A percentile compares a stretch with the other conserved stretches of the same genome.
Evolutionary conservation across 495 filamentous ascomycete genomes (phyloP).

Genomic region (Penicillium soppii): DNA sequence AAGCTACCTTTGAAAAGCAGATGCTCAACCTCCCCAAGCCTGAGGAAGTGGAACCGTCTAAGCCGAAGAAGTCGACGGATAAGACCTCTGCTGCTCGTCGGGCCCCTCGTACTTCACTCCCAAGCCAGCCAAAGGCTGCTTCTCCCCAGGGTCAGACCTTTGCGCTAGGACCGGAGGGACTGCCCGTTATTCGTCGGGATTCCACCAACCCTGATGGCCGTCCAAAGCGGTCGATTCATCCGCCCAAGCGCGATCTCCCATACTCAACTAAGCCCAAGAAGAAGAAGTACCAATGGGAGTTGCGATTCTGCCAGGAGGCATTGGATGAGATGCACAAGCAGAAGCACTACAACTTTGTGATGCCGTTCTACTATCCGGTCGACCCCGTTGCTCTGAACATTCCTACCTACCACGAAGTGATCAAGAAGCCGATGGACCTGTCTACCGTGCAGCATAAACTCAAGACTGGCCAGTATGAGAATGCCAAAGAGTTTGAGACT

Average conservation of each 20-base stretch:
- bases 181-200: slow-evolving; percentile 91
- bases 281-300: slow-evolving; percentile 87
- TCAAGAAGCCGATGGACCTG: slow-evolving; percentile 97
- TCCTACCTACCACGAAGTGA: slow-evolving; percentile 85
- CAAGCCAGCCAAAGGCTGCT: slow-evolving; percentile 39
- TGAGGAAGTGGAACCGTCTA: slow-evolving; percentile 61
- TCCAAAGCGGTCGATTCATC: slow-evolving; percentile 92
- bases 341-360: slow-evolving; percentile 63
- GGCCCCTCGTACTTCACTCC: slow-evolving; percentile 49
- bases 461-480: slow-evolving; percentile 76
- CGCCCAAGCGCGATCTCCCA: slow-evolving; percentile 82
- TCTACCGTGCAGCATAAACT: slow-evolving; percentile 74
- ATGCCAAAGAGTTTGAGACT: slow-evolving; percentile 77
- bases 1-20: slow-evolving; percentile 58
- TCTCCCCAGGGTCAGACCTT: slow-evolving; percentile 64
- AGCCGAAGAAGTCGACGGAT: slow-evolving; percentile 50
- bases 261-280: slow-evolving; percentile 83
- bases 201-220: slow-evolving; percentile 73
- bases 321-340: slow-evolving; percentile 74
- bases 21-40: slow-evolving; percentile 50
- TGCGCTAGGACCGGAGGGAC: slow-evolving; percentile 76
- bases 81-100: slow-evolving; percentile 53
- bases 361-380: slow-evolving; percentile 76
- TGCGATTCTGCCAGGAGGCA: slow-evolving; percentile 85
- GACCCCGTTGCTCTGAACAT: slow-evolving; percentile 95